A percentile compares a stretch with the other conserved stretches of the same genome.
phyloP scores from a whole-genome alignment of 371 early-diverging fungal genomes.

The Coemansia sp. region DNA sequence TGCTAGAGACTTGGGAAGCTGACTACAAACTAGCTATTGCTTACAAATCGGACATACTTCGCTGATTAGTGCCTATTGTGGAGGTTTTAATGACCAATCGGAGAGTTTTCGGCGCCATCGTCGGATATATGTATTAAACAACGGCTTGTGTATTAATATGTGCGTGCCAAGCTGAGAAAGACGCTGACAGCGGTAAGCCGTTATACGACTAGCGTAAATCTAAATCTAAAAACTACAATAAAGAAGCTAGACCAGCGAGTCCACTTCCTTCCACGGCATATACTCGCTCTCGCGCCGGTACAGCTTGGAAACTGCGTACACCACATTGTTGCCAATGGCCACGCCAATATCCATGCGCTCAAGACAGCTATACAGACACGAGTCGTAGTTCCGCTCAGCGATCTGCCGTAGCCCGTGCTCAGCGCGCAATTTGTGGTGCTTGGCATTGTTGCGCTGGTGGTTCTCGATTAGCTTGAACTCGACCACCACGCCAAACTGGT shows the following conservation, averaged over 20 bases:
- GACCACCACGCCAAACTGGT: conserved; percentile 33
- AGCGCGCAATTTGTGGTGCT: conserved; percentile 4
- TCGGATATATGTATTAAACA: too few relatives aligned
- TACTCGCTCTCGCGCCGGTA: conserved; percentile 21
- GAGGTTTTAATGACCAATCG: too few relatives aligned
- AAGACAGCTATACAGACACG: conserved; percentile 25
- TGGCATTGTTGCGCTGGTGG: background rate
- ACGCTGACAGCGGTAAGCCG: too few relatives aligned
- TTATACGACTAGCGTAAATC: too few relatives aligned
- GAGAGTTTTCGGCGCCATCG: too few relatives aligned
- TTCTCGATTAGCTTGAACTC: conserved; percentile 30
- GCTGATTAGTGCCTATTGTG: too few relatives aligned
- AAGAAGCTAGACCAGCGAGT: conserved; percentile 5
- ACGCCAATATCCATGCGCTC: conserved; percentile 38
- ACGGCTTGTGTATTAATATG: too few relatives aligned
- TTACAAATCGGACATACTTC: too few relatives aligned
- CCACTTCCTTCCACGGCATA: background rate
- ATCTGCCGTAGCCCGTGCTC: conserved; percentile 15
- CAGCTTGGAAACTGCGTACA: conserved; percentile 10
- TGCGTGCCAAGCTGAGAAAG: too few relatives aligned
- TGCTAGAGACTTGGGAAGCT: too few relatives aligned
- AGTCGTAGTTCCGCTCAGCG: conserved; percentile 13
- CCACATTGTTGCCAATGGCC: conserved; percentile 41
- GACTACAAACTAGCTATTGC: too few relatives aligned
- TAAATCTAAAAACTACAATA: background rate